These are phyloP conservation scores for Cryptomeria japonica DNA, from an alignment of 75 land plant genomes.

Conservation along the genomic window DNA sequence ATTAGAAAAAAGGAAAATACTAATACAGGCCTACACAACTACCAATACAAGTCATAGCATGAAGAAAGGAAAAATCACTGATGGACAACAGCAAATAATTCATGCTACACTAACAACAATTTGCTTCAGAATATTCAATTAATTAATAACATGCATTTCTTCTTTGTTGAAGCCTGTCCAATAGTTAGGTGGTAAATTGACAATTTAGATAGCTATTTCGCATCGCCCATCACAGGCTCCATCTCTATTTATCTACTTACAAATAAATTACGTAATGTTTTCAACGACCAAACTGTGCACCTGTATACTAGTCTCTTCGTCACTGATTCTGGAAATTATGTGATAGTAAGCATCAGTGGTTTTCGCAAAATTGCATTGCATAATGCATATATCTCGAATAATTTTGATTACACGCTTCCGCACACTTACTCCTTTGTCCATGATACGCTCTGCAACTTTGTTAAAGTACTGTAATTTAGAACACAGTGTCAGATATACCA, in stretches of 20 bases:
- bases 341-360: constrained; percentile 80
- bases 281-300: constrained; percentile 20
- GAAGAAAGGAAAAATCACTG: neutral
- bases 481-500: neutral
- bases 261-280: neutral
- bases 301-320: constrained; percentile 99
- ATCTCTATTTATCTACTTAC: neutral
- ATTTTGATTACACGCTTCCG: constrained; percentile 97
- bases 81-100: neutral
- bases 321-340: constrained; percentile 90
- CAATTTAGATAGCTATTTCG: neutral
- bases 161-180: neutral
- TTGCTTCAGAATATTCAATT: neutral
- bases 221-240: neutral
- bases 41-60: neutral
- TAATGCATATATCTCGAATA: constrained; percentile 84
- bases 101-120: neutral
- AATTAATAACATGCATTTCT: neutral
- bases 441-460: constrained; percentile 92
- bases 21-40: neutral
- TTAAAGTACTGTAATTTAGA: constrained; percentile 78
- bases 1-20: neutral
- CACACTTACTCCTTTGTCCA: constrained; percentile 99
- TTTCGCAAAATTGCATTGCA: constrained; percentile 67
- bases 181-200: neutral